phyloP scores from a whole-genome alignment of 805 yeast species.

The Henningerozyma blattae region DNA sequence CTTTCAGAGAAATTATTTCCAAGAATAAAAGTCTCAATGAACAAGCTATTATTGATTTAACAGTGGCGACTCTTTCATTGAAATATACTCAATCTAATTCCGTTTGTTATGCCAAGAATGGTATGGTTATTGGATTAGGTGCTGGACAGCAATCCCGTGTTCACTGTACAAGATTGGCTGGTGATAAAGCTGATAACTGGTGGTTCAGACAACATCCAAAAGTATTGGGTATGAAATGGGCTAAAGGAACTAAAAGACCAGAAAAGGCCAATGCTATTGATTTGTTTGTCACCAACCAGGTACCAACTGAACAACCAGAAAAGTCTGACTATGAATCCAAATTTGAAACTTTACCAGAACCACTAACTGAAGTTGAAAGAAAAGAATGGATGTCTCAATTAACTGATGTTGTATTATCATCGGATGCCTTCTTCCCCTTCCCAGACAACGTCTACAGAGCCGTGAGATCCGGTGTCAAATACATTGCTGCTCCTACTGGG shows the following conservation, averaged over 20 bases:
- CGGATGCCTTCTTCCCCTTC: constrained; percentile 99
- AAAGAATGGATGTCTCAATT: constrained; percentile 75
- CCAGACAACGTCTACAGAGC: constrained; percentile 98
- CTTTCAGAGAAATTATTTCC: constrained; percentile 87
- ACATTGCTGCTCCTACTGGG: constrained; percentile 92
- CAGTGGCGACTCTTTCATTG: constrained; percentile 93
- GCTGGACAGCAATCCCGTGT: constrained; percentile 99
- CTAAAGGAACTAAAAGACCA: constrained; percentile 95
- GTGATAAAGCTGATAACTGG: constrained; percentile 99
- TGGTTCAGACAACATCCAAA: constrained; percentile 98
- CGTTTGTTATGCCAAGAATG: constrained; percentile 95
- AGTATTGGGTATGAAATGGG: constrained; percentile 91
- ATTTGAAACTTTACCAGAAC: constrained; percentile 72
- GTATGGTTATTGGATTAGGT: constrained; percentile 98
- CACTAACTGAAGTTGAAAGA: constrained; percentile 74
- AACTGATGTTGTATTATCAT: constrained; percentile 78
- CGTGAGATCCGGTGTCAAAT: constrained; percentile 90
- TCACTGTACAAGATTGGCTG: constrained; percentile 98
- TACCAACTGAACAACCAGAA: constrained; percentile 88
- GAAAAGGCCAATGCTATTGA: constrained; percentile 98
- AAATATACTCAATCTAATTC: constrained; percentile 98
- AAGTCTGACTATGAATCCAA: constrained; percentile 83
- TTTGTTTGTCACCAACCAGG: constrained; percentile 79
- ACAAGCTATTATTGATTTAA: constrained; percentile 85
- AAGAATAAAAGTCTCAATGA: constrained; percentile 77